A percentile compares a stretch with the other conserved stretches of the same genome.
Conservation (phyloP, 108 stramenopile species). For the Cyclotella cryptica region DNA sequence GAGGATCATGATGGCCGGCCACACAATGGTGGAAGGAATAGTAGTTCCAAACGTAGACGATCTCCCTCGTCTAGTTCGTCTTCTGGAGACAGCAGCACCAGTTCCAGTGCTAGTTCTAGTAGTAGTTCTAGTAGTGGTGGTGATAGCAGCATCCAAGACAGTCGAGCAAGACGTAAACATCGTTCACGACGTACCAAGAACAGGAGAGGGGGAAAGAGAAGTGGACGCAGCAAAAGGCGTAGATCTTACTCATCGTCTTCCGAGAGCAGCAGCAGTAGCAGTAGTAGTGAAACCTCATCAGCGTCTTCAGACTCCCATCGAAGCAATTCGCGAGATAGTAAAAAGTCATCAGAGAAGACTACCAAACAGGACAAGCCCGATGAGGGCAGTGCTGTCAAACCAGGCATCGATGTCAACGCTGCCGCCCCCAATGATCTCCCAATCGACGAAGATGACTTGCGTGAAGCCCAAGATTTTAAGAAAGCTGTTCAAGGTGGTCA, state of each 20-base stretch:
- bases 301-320: conserved; percentile 37
- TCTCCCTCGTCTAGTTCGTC: conserved; percentile 36
- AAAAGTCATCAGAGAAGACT: conserved; percentile 11
- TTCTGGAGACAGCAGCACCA: not conserved
- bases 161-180: conserved; percentile 17
- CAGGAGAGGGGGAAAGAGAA: conserved; percentile 13
- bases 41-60: conserved; percentile 15
- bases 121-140: conserved; percentile 25
- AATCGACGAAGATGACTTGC: conserved; percentile 56
- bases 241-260: conserved; percentile 34
- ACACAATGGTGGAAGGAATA: conserved; percentile 14
- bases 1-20: conserved; percentile 5
- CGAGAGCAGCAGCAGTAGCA: conserved; percentile 43
- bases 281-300: conserved; percentile 31
- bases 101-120: conserved; percentile 12
- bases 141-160: conserved; percentile 14
- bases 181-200: conserved; percentile 19
- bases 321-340: conserved; percentile 17
- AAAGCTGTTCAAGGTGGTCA: conserved; percentile 68
- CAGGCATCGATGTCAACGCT: not conserved
- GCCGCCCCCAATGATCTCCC: conserved; percentile 17
- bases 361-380: conserved; percentile 5
- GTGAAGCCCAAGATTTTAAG: conserved; percentile 81
- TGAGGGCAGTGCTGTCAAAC: not conserved
- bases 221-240: conserved; percentile 36